phyloP scores from a whole-genome alignment of 805 yeast genomes.

The Ogataea minuta region DNA sequence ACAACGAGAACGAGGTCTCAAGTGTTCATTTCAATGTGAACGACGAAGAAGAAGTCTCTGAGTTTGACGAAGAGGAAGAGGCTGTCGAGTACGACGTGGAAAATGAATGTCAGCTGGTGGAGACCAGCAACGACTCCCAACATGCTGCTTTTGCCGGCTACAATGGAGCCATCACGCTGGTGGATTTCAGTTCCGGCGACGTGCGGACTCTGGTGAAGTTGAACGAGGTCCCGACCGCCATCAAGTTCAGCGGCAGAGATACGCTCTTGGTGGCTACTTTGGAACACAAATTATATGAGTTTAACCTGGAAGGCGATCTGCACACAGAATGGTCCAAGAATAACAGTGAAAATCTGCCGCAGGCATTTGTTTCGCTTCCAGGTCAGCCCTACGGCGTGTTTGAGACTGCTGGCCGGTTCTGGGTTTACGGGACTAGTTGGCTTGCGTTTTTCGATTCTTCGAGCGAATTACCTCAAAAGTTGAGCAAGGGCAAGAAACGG shows the following conservation, averaged over 20 bases:
- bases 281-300: constrained; percentile 75
- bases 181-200: constrained; percentile 31
- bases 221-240: constrained; percentile 56
- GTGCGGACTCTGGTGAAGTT: constrained; percentile 53
- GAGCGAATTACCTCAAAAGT: constrained; percentile 40
- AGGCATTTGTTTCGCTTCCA: constrained; percentile 50
- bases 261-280: constrained; percentile 66
- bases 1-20: constrained; percentile 58
- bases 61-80: constrained; percentile 41
- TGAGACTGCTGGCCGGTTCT: constrained; percentile 44
- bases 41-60: constrained; percentile 36
- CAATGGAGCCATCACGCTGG: constrained; percentile 62
- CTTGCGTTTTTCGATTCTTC: constrained; percentile 68
- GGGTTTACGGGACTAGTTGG: constrained; percentile 92
- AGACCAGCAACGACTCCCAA: constrained; percentile 44
- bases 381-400: constrained; percentile 78
- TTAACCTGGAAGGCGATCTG: constrained; percentile 41
- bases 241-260: constrained; percentile 48
- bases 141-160: constrained; percentile 57
- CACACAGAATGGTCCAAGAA: constrained; percentile 77
- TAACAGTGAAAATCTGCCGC: constrained; percentile 74
- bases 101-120: constrained; percentile 49
- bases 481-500: constrained; percentile 25
- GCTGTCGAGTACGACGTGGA: constrained; percentile 34
- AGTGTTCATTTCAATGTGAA: constrained; percentile 38